A percentile compares a stretch with the other conserved stretches of the same genome.
Evolutionary conservation across 225 moss, liverwort and hornwort species (phyloP).

Genomic region (Marchantia polymorpha): DNA sequence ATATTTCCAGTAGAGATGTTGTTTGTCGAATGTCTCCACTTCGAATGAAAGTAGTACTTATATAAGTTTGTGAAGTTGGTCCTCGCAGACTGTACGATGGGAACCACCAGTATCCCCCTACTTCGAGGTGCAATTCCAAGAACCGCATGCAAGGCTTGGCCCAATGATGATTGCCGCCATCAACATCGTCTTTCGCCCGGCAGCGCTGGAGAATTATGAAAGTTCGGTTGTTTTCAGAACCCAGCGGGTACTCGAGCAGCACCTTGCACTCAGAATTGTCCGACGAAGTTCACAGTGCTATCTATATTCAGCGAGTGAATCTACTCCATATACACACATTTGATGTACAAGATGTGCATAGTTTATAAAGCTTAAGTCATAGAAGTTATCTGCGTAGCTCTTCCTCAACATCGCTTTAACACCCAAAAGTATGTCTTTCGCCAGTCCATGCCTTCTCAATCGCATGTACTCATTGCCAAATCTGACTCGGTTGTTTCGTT

Average conservation of each 20-base stretch:
- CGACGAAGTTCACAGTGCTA: too few species aligned
- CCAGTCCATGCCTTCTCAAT: neutral
- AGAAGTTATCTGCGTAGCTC: neutral
- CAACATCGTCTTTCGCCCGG: slow-evolving; percentile 64
- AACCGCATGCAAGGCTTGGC: slow-evolving; percentile 81
- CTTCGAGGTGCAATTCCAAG: slow-evolving; percentile 82
- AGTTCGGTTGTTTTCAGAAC: slow-evolving; percentile 67
- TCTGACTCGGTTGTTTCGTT: neutral
- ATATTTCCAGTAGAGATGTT: too few species aligned
- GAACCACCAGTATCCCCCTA: slow-evolving; percentile 76
- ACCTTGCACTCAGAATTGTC: neutral
- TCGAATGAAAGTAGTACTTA: too few species aligned
- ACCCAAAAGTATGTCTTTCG: neutral
- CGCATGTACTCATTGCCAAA: neutral
- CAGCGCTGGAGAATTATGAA: slow-evolving; percentile 68
- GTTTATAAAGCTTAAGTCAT: neutral
- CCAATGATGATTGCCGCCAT: slow-evolving; percentile 83
- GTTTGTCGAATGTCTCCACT: too few species aligned
- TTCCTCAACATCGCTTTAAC: neutral
- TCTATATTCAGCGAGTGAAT: neutral
- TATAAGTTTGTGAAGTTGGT: neutral
- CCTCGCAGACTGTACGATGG: slow-evolving; percentile 69
- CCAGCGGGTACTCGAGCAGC: slow-evolving; percentile 45
- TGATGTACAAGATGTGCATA: neutral
- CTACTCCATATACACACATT: neutral